Conservation (phyloP, 306 rosid genomes). For the Cicer yamashitae region DNA sequence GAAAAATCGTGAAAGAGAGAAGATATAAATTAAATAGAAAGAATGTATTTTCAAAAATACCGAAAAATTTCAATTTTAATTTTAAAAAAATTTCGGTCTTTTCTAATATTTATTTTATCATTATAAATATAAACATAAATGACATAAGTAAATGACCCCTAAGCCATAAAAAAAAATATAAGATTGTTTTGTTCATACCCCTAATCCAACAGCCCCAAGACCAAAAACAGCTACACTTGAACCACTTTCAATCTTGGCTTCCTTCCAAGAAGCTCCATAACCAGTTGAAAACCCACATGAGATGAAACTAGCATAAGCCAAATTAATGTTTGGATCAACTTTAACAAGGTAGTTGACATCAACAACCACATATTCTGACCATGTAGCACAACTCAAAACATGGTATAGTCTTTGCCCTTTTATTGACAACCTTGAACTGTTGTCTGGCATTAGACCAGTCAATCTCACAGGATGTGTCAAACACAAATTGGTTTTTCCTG, state of each 20-base stretch:
- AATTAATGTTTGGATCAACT: slow-evolving; percentile 45
- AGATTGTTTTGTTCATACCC: slow-evolving; percentile 34
- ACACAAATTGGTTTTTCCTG: slow-evolving; percentile 45
- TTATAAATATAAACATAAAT: too few species aligned
- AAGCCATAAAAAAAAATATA: too few species aligned
- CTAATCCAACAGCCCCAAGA: slow-evolving; percentile 52
- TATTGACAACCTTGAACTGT: slow-evolving; percentile 44
- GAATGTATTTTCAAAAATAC: too few species aligned
- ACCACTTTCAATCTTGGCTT: slow-evolving; percentile 44
- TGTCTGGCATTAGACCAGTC: slow-evolving; percentile 44
- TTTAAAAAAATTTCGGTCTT: too few species aligned
- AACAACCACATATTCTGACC: slow-evolving; percentile 47
- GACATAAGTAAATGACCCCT: too few species aligned
- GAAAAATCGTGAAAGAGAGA: too few species aligned
- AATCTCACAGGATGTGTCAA: slow-evolving; percentile 18
- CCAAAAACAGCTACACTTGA: slow-evolving; percentile 47
- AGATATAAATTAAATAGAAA: too few species aligned
- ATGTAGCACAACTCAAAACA: slow-evolving; percentile 40
- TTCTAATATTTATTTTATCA: too few species aligned
- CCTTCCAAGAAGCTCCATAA: slow-evolving; percentile 48
- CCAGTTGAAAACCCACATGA: slow-evolving; percentile 54
- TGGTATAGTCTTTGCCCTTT: slow-evolving; percentile 36
- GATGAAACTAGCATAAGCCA: slow-evolving; percentile 47
- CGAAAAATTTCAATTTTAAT: too few species aligned
- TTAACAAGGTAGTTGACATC: slow-evolving; percentile 39